phyloP scores from a whole-genome alignment of 805 yeast species.

The Yamadazyma sp. region DNA sequence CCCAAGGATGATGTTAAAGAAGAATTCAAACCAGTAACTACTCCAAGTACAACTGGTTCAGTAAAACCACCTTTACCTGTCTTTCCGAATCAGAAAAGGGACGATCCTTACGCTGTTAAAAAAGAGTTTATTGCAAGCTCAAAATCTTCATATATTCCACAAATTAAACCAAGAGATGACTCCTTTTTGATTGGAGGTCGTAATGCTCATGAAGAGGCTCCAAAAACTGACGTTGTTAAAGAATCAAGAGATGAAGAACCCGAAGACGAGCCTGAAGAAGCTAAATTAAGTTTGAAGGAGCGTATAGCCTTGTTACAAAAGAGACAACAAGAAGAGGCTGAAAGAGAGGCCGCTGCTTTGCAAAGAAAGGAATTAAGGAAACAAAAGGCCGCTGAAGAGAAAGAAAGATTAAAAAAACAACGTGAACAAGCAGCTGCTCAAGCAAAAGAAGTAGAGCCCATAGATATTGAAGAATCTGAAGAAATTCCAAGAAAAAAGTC shows the following conservation, averaged over 20 bases:
- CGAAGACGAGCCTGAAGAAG: slow-evolving; percentile 46
- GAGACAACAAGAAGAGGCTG: slow-evolving; percentile 77
- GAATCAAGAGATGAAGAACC: slow-evolving; percentile 22
- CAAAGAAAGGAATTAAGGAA: slow-evolving; percentile 52
- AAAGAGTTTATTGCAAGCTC: slow-evolving; percentile 56
- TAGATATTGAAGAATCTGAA: slow-evolving; percentile 21
- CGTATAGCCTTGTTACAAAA: slow-evolving; percentile 81
- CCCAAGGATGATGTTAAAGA: background rate
- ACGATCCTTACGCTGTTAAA: slow-evolving; percentile 48
- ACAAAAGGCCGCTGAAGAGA: slow-evolving; percentile 34
- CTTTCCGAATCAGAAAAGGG: slow-evolving; percentile 28
- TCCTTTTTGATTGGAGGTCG: slow-evolving; percentile 27
- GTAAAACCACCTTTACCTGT: slow-evolving; percentile 1
- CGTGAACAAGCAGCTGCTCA: slow-evolving; percentile 7
- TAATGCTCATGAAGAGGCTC: slow-evolving; percentile 22
- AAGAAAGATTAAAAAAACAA: slow-evolving; percentile 20
- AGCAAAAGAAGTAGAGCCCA: slow-evolving; percentile 25
- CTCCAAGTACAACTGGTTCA: background rate
- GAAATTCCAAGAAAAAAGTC: slow-evolving; percentile 1
- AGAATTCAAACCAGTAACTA: background rate
- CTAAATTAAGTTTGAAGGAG: slow-evolving; percentile 80
- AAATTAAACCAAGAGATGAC: slow-evolving; percentile 38
- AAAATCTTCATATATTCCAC: slow-evolving; percentile 59
- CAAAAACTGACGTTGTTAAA: slow-evolving; percentile 23
- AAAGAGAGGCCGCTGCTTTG: slow-evolving; percentile 58